Evolutionary conservation across 441 rosid genomes (phyloP).

Genomic region (Biscutella laevigata): DNA sequence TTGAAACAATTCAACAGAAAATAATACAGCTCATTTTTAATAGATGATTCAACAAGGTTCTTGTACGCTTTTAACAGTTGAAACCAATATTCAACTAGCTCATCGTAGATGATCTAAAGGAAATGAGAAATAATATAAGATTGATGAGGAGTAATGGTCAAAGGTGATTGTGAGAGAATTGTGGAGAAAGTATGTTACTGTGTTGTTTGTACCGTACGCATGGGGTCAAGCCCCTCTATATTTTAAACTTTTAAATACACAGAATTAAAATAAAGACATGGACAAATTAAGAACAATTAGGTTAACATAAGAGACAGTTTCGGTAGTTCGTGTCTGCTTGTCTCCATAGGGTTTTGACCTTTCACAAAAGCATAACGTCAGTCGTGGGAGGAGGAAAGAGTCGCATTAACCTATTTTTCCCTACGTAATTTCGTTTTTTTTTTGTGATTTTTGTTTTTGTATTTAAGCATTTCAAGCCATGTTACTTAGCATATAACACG

Average conservation of each 20-base stretch:
- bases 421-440: neutral
- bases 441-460: neutral
- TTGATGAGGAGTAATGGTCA: too few relatives aligned
- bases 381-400: constrained; percentile 17
- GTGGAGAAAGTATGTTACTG: constrained; percentile 23
- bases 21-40: too few relatives aligned
- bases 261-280: neutral
- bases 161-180: too few relatives aligned
- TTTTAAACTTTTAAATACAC: neutral
- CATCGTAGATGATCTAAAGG: too few relatives aligned
- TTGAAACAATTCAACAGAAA: too few relatives aligned
- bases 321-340: constrained; percentile 21
- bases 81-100: too few relatives aligned
- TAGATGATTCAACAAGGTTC: too few relatives aligned
- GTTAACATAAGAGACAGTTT: constrained; percentile 5
- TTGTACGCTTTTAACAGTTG: too few relatives aligned
- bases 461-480: constrained; percentile 3
- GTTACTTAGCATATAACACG: constrained; percentile 13
- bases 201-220: constrained; percentile 21
- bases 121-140: too few relatives aligned
- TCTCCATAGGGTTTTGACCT: constrained; percentile 30
- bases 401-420: neutral
- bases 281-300: neutral
- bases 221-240: neutral
- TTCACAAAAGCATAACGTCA: constrained; percentile 21